These are phyloP conservation scores for Termitomyces eurrhizus DNA, from an alignment of 768 basidiomycete species.

Conservation along the genomic window DNA sequence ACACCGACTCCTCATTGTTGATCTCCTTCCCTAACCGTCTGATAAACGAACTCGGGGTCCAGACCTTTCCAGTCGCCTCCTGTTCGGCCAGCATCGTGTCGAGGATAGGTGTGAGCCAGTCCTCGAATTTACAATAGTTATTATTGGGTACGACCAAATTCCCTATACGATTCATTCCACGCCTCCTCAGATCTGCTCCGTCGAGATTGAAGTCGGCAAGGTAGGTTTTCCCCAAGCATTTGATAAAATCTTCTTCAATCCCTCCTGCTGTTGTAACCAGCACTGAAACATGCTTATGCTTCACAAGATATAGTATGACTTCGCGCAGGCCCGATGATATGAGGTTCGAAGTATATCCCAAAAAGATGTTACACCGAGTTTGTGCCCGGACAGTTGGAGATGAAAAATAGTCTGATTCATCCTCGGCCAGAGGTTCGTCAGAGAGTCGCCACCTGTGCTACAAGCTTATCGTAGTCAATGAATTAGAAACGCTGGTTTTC, in stretches of 20 bases:
- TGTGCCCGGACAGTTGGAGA: slow-evolving; percentile 57
- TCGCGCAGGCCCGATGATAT: slow-evolving; percentile 97
- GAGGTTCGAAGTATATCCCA: slow-evolving; percentile 98
- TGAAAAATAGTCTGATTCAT: slow-evolving; percentile 66
- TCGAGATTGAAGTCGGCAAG: slow-evolving; percentile 91
- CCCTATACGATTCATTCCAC: slow-evolving; percentile 96
- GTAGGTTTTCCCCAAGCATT: slow-evolving; percentile 96
- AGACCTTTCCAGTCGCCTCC: slow-evolving; percentile 58
- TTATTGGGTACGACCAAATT: slow-evolving; percentile 97
- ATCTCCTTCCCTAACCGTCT: slow-evolving; percentile 95
- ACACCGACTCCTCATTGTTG: slow-evolving; percentile 93
- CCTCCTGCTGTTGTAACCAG: slow-evolving; percentile 98
- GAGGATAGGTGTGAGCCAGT: slow-evolving; percentile 96
- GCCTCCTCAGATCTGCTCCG: slow-evolving; percentile 79
- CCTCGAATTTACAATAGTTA: slow-evolving; percentile 99
- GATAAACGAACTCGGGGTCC: slow-evolving; percentile 96
- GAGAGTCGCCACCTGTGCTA: slow-evolving; percentile 89
- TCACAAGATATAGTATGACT: slow-evolving; percentile 86
- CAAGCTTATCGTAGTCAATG: slow-evolving; percentile 1
- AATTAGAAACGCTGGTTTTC: not conserved
- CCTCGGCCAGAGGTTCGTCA: slow-evolving; percentile 69
- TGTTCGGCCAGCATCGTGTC: slow-evolving; percentile 91
- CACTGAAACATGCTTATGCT: slow-evolving; percentile 84
- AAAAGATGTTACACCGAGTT: slow-evolving; percentile 84
- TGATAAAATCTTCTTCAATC: slow-evolving; percentile 98